Conservation (phyloP, 179 eudicot genomes). For the Silene noctiflora region DNA sequence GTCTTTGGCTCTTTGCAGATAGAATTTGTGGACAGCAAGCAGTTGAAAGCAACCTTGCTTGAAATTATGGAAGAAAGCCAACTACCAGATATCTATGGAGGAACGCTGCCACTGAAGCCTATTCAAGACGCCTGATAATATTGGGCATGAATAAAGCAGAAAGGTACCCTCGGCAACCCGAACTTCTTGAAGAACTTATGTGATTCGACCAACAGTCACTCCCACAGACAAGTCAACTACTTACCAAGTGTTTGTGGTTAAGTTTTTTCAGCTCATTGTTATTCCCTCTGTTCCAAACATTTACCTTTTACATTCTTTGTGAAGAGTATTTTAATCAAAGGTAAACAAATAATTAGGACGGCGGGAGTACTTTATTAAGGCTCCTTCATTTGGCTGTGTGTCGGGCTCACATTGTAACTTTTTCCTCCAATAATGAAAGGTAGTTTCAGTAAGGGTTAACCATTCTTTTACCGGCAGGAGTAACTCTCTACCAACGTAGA, state of each 20-base stretch:
- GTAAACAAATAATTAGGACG: no score
- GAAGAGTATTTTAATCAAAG: no score
- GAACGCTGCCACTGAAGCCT: slow-evolving; percentile 48
- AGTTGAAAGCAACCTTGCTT: slow-evolving; percentile 43
- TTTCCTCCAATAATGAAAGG: slow-evolving; percentile 1
- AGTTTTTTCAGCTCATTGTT: not conserved
- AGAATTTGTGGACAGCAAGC: slow-evolving; percentile 55
- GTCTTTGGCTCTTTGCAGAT: slow-evolving; percentile 36
- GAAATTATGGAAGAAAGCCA: slow-evolving; percentile 68
- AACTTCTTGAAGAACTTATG: not conserved
- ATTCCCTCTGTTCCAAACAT: no score
- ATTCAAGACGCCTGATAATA: slow-evolving; percentile 35
- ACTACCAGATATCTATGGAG: slow-evolving; percentile 74
- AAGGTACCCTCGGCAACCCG: not conserved
- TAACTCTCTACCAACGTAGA: slow-evolving; percentile 28
- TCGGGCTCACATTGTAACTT: not conserved
- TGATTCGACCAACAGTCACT: not conserved
- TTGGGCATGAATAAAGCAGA: not conserved
- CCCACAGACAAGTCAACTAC: slow-evolving; percentile 3
- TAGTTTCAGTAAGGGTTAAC: slow-evolving; percentile 7
- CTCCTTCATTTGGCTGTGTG: not conserved
- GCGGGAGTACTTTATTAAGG: not conserved
- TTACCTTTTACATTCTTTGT: no score
- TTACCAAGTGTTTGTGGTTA: not conserved
- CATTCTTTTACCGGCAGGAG: not conserved